Base-by-base conservation (phyloP, 495 filamentous ascomycete genomes). In the Monascus purpureus region DNA sequence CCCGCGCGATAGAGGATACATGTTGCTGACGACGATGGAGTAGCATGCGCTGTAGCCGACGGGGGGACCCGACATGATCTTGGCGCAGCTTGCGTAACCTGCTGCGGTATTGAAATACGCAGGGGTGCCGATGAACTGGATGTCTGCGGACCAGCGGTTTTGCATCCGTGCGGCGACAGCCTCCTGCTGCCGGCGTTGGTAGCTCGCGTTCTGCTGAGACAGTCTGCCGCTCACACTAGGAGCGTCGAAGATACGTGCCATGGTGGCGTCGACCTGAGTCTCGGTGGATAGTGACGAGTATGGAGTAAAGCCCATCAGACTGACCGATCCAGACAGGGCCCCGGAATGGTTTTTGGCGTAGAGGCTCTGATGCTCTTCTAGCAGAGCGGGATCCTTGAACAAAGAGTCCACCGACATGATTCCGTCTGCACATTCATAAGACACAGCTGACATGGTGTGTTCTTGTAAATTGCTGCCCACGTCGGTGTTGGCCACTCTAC, bases 401-500 rank as follows among this genome's bases (percentile, higher is more conserved):
- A n/a, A n/a, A n/a, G n/a, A n/a, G n/a, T n/a, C n/a, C n/a, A n/a
- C n/a, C n/a, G n/a, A n/a, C 22, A 25, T 25, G 22, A 25, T 25
- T 7, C 22, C 3, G 52, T 44, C 32, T 68, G 62, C 9, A 44
- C 38, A 0, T 59, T 61, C 1, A 49, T 38, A 11, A 53, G 34
- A 1, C 46, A 60, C 2, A 55, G 49, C 13, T n/a, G n/a, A n/a
- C n/a, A n/a, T n/a, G n/a, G n/a, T n/a, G 32, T 69, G 68, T 13
- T 72, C 65, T 24, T 61, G 54, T 13, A 68, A 42, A 23, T 70
- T 67, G 12, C 54, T 47, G 0, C 68, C 68, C 9, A 71, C 60
- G 2, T 38, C 54, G 0, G 35, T 35, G 32, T 57, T 59, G 3
- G 49, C 48, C n/a, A 66, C 46, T 19, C 41, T 41, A 14, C 49